These are phyloP conservation scores for Aphanomyces cochlioides DNA, from an alignment of 352 stramenopile species.

Conservation along the genomic window DNA sequence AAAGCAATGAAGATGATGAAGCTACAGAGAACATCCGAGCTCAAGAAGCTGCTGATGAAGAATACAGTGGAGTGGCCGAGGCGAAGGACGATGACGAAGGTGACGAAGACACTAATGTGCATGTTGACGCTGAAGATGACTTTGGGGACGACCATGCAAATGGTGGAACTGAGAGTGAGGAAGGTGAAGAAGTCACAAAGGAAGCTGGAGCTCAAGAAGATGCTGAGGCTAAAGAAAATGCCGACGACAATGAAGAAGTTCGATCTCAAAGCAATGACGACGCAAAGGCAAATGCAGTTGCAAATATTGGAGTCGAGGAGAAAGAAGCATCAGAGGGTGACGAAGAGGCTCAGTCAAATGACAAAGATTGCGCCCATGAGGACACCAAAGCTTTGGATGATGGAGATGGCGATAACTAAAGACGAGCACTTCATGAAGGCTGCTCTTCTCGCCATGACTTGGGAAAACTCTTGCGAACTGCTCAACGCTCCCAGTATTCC, in stretches of 20 bases:
- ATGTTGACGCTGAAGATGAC: background rate
- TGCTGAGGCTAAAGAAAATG: background rate
- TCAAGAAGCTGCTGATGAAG: background rate
- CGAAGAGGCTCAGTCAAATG: too few species aligned
- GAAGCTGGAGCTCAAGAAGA: background rate
- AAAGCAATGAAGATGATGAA: slow-evolving; percentile 1
- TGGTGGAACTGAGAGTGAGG: background rate
- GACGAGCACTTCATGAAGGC: too few species aligned
- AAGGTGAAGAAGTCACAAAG: background rate
- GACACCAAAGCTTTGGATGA: too few species aligned
- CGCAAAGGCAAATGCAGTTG: too few species aligned
- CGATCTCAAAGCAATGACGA: too few species aligned
- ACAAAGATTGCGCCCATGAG: too few species aligned
- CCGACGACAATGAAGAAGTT: background rate
- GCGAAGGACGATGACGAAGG: background rate
- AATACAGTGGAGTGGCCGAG: background rate
- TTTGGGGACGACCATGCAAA: background rate
- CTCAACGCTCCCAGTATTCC: too few species aligned
- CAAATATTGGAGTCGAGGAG: too few species aligned
- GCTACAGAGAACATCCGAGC: background rate
- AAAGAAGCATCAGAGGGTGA: too few species aligned
- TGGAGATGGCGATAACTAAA: too few species aligned
- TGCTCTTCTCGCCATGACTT: too few species aligned
- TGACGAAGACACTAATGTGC: background rate
- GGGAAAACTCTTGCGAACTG: too few species aligned